Evolutionary conservation across 352 stramenopile genomes (phyloP), one percentile per base, ranked within the genome.

Genomic region (Pilasporangium apinafurcum): DNA sequence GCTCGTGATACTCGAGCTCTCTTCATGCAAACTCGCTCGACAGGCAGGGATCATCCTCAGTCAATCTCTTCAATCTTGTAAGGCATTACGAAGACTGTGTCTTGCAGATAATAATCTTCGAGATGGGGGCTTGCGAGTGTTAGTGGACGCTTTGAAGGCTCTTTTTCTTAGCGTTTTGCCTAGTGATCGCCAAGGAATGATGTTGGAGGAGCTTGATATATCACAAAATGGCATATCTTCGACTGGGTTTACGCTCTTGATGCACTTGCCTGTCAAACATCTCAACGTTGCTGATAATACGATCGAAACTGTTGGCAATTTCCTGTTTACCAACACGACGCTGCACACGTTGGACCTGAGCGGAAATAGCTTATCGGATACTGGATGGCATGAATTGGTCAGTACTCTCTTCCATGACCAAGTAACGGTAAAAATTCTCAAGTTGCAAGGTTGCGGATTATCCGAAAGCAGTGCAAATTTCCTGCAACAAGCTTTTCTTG

Each of bases 1-100:
- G n/a, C 58, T 81, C 1, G 48, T 61, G 18, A 62, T 56, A 3
- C 47, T 84, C 3, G 71, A 84, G 38, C 37, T 84, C 12, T 75
- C 68, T 8, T 70, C 45, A 0, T 84, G 71, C 41, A 62, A 65
- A 4, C 53, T 84, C 0, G 60, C 68, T 3, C 65, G 71, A 3
- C 71, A 84, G 37, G 71, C 65, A 32, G 71, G 71, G 4, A 81
- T 84, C 25, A 59, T 84, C 35, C 45, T 84, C n/a, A 63, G 71
- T 9, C 71, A 84, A 31, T 75, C 71, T 5, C 53, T 84, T 26
- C 65, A 68, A 37, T 32, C 35, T 0, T 76, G 62, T 17, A 56
- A 16, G 0, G 44, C 44, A 0, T 31, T 84, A 14, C 56, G 58
- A 9, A 38, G 56, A 6, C 42, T 84, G n/a, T 13, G 69, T 2